phyloP scores from a whole-genome alignment of 163 green algal species.

The Scenedesmus sp. region DNA sequence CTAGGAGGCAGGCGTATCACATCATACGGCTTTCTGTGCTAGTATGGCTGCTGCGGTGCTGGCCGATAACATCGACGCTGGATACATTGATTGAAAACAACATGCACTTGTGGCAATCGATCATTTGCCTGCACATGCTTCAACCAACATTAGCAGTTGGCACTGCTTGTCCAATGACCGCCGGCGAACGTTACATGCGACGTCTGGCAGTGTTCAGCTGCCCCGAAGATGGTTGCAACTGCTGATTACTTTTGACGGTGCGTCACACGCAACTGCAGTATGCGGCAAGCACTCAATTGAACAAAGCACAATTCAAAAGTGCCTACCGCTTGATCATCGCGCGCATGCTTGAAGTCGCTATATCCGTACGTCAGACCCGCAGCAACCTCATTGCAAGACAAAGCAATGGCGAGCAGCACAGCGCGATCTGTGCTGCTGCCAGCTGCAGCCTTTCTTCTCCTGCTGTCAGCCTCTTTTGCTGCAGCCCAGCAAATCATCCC shows the following conservation, averaged over 20 bases:
- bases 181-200: neutral
- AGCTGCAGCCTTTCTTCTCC: neutral
- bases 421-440: neutral
- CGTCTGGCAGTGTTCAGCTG: neutral
- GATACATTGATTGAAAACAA: neutral
- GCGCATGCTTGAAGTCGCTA: neutral
- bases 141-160: neutral
- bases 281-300: neutral
- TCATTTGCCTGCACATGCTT: neutral
- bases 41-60: neutral
- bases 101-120: no score
- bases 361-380: neutral
- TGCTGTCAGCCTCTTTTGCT: neutral
- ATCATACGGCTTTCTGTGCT: neutral
- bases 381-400: neutral
- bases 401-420: neutral
- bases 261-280: no score
- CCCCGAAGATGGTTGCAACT: neutral
- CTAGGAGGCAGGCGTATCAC: neutral
- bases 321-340: neutral
- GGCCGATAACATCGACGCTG: neutral
- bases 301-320: neutral
- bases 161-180: constrained; percentile 11
- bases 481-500: neutral
- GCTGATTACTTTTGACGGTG: neutral